Percentiles rank a stretch among this genome's conserved stretches.
phyloP scores from a whole-genome alignment of 1,284 basidiomycete species.

The Blastosporella zonata region DNA sequence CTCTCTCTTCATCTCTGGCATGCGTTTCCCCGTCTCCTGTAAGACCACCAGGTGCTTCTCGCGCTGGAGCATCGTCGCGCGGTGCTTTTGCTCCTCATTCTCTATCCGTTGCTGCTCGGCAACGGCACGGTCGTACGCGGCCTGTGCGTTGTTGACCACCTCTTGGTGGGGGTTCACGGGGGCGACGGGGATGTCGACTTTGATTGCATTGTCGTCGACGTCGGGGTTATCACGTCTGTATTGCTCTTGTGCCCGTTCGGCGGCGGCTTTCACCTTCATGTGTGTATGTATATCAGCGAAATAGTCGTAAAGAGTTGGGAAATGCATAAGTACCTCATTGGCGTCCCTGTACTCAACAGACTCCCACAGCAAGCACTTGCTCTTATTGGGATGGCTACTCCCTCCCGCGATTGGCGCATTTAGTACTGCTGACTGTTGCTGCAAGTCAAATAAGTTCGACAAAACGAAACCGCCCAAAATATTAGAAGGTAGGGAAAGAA shows the following conservation, averaged over 20 bases:
- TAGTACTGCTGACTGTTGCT: not conserved
- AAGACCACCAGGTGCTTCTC: slow-evolving; percentile 1
- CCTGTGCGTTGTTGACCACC: slow-evolving; percentile 9
- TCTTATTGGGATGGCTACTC: slow-evolving; percentile 25
- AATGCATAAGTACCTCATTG: slow-evolving; percentile 50
- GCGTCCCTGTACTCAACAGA: slow-evolving; percentile 59
- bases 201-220: slow-evolving; percentile 48
- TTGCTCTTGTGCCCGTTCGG: slow-evolving; percentile 61
- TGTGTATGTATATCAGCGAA: not conserved
- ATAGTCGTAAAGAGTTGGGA: not conserved
- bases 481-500: too few relatives aligned
- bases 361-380: slow-evolving; percentile 73
- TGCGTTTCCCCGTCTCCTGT: not conserved
- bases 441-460: not conserved
- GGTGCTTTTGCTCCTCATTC: not conserved
- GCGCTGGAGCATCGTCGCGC: not conserved
- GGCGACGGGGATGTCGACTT: slow-evolving; percentile 50
- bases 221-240: slow-evolving; percentile 56
- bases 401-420: not conserved
- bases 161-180: slow-evolving; percentile 10
- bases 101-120: not conserved
- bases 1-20: slow-evolving; percentile 2
- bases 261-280: slow-evolving; percentile 64
- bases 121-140: slow-evolving; percentile 2
- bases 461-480: too few relatives aligned